These are phyloP conservation scores for Cicer yamashitae DNA, from an alignment of 306 rosid genomes.

Conservation along the genomic window DNA sequence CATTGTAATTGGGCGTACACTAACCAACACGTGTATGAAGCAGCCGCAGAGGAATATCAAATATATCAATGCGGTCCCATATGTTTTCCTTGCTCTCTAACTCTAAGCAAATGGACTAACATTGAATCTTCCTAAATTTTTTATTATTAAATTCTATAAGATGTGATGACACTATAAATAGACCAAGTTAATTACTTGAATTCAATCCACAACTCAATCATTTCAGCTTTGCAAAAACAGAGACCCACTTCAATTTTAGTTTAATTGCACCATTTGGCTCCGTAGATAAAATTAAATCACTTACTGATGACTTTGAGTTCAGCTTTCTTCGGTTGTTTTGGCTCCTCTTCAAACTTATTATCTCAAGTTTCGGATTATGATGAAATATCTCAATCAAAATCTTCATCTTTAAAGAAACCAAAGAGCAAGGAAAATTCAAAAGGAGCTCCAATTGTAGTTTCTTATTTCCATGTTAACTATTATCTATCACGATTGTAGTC, in stretches of 20 bases:
- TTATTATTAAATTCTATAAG: neutral
- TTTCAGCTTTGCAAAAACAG: too few species aligned
- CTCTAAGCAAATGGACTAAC: neutral
- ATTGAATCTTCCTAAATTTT: neutral
- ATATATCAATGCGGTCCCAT: neutral
- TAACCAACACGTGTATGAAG: too few species aligned
- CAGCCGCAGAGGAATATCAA: too few species aligned
- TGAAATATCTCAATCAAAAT: constrained; percentile 18
- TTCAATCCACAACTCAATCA: too few species aligned
- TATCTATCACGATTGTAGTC: constrained; percentile 33
- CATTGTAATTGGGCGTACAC: too few species aligned
- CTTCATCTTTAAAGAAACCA: constrained; percentile 19
- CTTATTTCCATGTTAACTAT: constrained; percentile 38
- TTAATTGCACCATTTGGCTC: too few species aligned
- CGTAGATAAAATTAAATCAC: too few species aligned
- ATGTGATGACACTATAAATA: neutral
- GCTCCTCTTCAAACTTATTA: neutral
- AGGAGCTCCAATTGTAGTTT: constrained; percentile 36
- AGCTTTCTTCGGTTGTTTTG: constrained; percentile 24
- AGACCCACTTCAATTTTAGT: too few species aligned
- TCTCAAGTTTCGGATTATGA: constrained; percentile 28
- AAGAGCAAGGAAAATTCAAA: constrained; percentile 38
- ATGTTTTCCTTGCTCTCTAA: neutral
- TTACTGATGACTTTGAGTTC: too few species aligned
- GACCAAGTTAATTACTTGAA: neutral